Percentiles rank a stretch among this genome's conserved stretches.
Conservation (phyloP, 2,329 filamentous ascomycete genomes). For the Paramyrothecium sp. region DNA sequence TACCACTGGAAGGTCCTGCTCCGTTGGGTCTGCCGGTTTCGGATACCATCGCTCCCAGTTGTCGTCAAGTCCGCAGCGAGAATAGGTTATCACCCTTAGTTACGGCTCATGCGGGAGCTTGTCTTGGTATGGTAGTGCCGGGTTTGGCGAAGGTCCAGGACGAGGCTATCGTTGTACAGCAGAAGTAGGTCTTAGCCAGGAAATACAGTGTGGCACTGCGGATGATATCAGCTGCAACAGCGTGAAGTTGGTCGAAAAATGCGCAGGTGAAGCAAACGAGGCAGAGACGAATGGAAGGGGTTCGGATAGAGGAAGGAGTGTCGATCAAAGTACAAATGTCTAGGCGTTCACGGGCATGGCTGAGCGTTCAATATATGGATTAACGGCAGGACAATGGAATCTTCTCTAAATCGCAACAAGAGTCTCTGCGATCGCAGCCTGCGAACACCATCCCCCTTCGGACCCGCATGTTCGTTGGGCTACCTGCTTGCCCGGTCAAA, state of each 20-base stretch:
- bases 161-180: background rate
- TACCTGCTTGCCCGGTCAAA: background rate
- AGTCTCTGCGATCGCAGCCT: background rate
- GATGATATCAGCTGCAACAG: background rate
- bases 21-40: background rate
- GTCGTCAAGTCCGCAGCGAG: background rate
- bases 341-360: no score
- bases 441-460: background rate
- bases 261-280: no score
- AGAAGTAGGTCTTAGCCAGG: background rate
- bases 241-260: background rate
- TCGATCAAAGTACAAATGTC: no score
- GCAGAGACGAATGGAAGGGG: no score
- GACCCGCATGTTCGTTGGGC: background rate
- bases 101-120: background rate
- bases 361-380: no score
- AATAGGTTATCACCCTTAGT: background rate
- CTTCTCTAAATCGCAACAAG: no score
- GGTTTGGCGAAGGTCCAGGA: background rate
- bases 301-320: no score
- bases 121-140: background rate
- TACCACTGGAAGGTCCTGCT: background rate
- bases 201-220: background rate
- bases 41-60: background rate
- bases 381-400: no score